Percentiles rank a stretch among this genome's conserved stretches.
phyloP scores from a whole-genome alignment of 2,329 filamentous ascomycete species.

The Camillea tinctor region DNA sequence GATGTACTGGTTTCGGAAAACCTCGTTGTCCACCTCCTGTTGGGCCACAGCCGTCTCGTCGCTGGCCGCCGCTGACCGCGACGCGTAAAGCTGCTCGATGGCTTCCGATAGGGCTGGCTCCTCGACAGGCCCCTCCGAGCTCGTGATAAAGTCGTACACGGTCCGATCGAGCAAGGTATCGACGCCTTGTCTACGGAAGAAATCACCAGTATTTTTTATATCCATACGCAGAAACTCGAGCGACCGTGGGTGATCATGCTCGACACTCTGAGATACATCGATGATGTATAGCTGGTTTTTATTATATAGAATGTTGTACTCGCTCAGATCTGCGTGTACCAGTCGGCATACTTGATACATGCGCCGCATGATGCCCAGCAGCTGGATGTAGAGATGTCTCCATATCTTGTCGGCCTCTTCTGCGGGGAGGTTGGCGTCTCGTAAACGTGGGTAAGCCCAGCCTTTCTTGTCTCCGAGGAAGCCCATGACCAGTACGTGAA shows the following conservation, averaged over 20 bases:
- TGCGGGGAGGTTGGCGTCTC: conserved; percentile 74
- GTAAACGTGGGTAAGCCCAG: conserved; percentile 81
- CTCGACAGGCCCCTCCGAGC: conserved; percentile 57
- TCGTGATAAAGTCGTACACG: conserved; percentile 82
- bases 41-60: conserved; percentile 53
- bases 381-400: conserved; percentile 75
- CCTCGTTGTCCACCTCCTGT: conserved; percentile 79
- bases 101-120: conserved; percentile 59
- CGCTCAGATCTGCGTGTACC: conserved; percentile 93
- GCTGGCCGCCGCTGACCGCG: conserved; percentile 48
- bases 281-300: conserved; percentile 84
- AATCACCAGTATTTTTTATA: conserved; percentile 94
- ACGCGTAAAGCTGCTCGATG: conserved; percentile 66
- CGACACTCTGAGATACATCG: conserved; percentile 95
- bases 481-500: conserved; percentile 94
- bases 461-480: conserved; percentile 88
- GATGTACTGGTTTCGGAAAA: conserved; percentile 95
- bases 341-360: conserved; percentile 91
- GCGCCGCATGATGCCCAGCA: conserved; percentile 84
- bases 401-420: conserved; percentile 71
- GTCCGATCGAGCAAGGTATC: conserved; percentile 74
- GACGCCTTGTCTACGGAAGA: conserved; percentile 84
- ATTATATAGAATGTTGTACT: conserved; percentile 97
- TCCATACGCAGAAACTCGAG: conserved; percentile 97
- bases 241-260: conserved; percentile 90